A percentile compares a stretch with the other conserved stretches of the same genome.
Conservation (phyloP, 768 basidiomycete genomes). For the Boletus pseudo-olivaceus region DNA sequence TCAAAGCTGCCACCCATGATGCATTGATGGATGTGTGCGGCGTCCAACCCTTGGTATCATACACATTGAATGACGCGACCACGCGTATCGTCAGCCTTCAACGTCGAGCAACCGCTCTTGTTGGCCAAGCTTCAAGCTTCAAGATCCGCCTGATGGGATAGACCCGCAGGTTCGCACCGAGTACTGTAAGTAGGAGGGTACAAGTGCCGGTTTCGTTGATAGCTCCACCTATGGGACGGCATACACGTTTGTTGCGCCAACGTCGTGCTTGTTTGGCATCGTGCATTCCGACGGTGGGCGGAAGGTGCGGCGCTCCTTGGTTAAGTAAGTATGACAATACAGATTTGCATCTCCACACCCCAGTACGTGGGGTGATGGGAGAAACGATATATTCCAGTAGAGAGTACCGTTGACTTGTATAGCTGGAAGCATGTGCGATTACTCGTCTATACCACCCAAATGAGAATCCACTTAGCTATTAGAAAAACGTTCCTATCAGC, state of each 20-base stretch:
- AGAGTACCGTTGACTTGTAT: not conserved
- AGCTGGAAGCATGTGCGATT: too few relatives aligned
- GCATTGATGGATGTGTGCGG: constrained; percentile 2
- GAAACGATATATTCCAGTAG: not conserved
- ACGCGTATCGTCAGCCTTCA: not conserved
- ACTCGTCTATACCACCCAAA: too few relatives aligned
- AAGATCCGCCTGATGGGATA: constrained; percentile 17
- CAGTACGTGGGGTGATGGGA: not conserved
- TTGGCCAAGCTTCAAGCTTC: not conserved
- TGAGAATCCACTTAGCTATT: constrained; percentile 2
- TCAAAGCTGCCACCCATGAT: constrained; percentile 13
- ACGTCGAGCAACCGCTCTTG: not conserved
- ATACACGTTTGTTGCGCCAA: constrained; percentile 2
- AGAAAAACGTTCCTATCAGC: not conserved
- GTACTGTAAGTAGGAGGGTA: constrained; percentile 1
- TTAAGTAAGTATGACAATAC: not conserved
- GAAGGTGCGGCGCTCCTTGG: not conserved
- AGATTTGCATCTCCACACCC: not conserved
- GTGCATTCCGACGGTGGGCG: not conserved
- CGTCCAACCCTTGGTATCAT: constrained; percentile 6
- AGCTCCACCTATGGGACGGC: not conserved
- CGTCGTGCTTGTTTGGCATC: constrained; percentile 1
- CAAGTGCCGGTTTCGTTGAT: constrained; percentile 11
- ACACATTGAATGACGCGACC: not conserved
- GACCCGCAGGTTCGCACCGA: not conserved